These are phyloP conservation scores for Candida andamanensis DNA, from an alignment of 805 yeast species.

Conservation along the genomic window DNA sequence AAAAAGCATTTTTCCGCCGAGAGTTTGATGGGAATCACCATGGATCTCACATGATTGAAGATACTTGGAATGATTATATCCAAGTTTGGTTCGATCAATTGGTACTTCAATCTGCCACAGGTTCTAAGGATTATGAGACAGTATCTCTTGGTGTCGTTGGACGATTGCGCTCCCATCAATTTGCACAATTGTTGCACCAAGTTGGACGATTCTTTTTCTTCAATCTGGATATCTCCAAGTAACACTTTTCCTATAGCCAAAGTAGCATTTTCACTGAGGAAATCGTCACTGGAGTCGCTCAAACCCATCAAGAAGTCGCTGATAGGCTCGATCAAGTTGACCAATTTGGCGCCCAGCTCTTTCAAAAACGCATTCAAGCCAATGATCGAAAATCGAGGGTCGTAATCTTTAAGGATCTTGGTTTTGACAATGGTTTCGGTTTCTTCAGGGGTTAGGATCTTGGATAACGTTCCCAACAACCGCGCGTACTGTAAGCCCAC, in stretches of 20 bases:
- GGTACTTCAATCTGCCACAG: slow-evolving; percentile 56
- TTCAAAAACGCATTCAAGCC: slow-evolving; percentile 75
- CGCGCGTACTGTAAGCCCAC: slow-evolving; percentile 72
- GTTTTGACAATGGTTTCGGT: slow-evolving; percentile 53
- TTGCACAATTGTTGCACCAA: slow-evolving; percentile 50
- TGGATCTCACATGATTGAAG: slow-evolving; percentile 79
- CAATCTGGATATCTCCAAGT: slow-evolving; percentile 43
- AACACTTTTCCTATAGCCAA: slow-evolving; percentile 79
- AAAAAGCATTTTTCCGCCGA: slow-evolving; percentile 91
- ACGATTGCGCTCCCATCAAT: slow-evolving; percentile 51
- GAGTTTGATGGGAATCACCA: slow-evolving; percentile 83
- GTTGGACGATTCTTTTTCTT: slow-evolving; percentile 34
- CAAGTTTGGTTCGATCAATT: slow-evolving; percentile 47
- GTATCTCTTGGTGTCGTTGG: slow-evolving; percentile 75
- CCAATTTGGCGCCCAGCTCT: slow-evolving; percentile 63
- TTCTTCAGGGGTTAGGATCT: slow-evolving; percentile 59
- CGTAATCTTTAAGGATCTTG: slow-evolving; percentile 51
- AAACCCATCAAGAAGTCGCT: slow-evolving; percentile 45
- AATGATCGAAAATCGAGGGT: slow-evolving; percentile 54
- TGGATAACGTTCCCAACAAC: slow-evolving; percentile 72
- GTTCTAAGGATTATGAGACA: slow-evolving; percentile 74
- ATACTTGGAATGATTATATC: slow-evolving; percentile 64
- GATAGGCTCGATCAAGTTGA: slow-evolving; percentile 47
- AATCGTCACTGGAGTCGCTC: slow-evolving; percentile 37
- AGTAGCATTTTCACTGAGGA: slow-evolving; percentile 69